These are phyloP conservation scores for Sarocladium brachiariae DNA, from an alignment of 2,329 filamentous ascomycete species.

Conservation along the genomic window DNA sequence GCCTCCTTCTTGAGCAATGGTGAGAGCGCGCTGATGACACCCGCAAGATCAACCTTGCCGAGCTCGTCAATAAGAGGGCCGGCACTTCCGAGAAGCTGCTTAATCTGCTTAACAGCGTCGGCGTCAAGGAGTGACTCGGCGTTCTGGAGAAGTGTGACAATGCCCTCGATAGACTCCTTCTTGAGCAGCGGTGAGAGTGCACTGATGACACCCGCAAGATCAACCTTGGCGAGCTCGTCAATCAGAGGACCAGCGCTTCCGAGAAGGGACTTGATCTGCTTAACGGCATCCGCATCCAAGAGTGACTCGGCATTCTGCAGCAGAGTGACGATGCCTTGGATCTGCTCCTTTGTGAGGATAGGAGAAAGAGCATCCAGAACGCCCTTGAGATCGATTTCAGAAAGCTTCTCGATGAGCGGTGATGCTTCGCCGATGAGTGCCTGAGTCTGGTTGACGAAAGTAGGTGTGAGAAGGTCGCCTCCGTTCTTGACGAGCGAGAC, in stretches of 20 bases:
- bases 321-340: slow-evolving; percentile 19
- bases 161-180: slow-evolving; percentile 19
- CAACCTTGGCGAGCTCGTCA: slow-evolving; percentile 23
- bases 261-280: slow-evolving; percentile 15
- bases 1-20: slow-evolving; percentile 21
- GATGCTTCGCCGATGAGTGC: slow-evolving; percentile 28
- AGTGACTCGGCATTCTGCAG: slow-evolving; percentile 20
- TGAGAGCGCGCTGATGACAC: slow-evolving; percentile 18
- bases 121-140: slow-evolving; percentile 18
- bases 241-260: slow-evolving; percentile 19
- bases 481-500: slow-evolving; percentile 24
- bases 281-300: slow-evolving; percentile 17
- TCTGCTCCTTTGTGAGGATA: slow-evolving; percentile 20
- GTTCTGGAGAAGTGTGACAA: slow-evolving; percentile 20
- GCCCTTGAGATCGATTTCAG: slow-evolving; percentile 24
- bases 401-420: slow-evolving; percentile 24
- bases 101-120: slow-evolving; percentile 16
- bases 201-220: slow-evolving; percentile 24
- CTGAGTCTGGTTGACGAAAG: slow-evolving; percentile 26
- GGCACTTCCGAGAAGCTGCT: slow-evolving; percentile 15
- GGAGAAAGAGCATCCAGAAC: slow-evolving; percentile 22
- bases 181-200: slow-evolving; percentile 19
- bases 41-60: slow-evolving; percentile 26
- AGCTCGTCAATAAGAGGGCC: slow-evolving; percentile 20
- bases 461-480: slow-evolving; percentile 15